A percentile compares a stretch with the other conserved stretches of the same genome.
phyloP scores from a whole-genome alignment of 805 yeast genomes.

The Zygotorulaspora florentina region DNA sequence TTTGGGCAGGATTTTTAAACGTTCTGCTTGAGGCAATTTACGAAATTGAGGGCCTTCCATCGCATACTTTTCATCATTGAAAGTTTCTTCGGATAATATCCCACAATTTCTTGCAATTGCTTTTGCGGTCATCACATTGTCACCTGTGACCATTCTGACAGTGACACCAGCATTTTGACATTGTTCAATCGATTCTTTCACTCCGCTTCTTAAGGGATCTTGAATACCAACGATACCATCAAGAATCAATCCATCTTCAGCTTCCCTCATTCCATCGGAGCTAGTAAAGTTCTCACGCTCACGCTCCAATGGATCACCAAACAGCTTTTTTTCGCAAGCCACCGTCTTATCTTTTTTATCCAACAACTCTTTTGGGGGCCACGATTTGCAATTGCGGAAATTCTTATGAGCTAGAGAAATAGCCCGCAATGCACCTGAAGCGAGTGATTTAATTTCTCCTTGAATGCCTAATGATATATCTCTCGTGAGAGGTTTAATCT shows the following conservation, averaged over 20 bases:
- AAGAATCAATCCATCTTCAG: constrained; percentile 44
- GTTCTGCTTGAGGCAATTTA: constrained; percentile 52
- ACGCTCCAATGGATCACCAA: constrained; percentile 36
- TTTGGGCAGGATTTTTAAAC: constrained; percentile 60
- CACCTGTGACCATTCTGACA: constrained; percentile 98
- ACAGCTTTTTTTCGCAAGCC: constrained; percentile 43
- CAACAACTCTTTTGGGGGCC: constrained; percentile 64
- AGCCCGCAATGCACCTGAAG: constrained; percentile 79
- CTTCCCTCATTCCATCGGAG: constrained; percentile 15
- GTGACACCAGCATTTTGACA: constrained; percentile 90
- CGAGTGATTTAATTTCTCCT: constrained; percentile 51
- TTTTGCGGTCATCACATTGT: constrained; percentile 82
- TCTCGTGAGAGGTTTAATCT: constrained; percentile 26
- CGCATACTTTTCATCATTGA: constrained; percentile 51
- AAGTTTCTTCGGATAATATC: constrained; percentile 49
- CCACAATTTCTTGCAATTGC: constrained; percentile 88
- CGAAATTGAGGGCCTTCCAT: constrained; percentile 96
- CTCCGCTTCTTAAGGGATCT: constrained; percentile 91
- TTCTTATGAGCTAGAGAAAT: constrained; percentile 83
- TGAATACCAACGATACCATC: constrained; percentile 87
- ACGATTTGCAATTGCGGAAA: constrained; percentile 42
- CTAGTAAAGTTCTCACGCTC: constrained; percentile 25
- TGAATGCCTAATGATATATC: constrained; percentile 25
- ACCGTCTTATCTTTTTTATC: constrained; percentile 34
- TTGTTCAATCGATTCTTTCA: constrained; percentile 77